phyloP scores from a whole-genome alignment of 805 yeast species.

The Candida suzukii region DNA sequence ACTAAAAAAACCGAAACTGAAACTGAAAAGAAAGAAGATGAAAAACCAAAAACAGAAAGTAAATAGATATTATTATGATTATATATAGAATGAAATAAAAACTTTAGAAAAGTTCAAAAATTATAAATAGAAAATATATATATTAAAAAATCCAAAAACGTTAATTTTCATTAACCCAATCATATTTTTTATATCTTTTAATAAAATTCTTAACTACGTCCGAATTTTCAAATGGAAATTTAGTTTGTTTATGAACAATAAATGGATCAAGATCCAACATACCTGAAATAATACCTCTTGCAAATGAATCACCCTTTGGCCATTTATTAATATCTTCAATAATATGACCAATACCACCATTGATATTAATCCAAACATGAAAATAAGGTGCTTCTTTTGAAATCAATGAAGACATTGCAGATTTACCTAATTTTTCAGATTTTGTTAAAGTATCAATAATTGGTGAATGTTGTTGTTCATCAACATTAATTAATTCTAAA shows the following conservation, averaged over 20 bases:
- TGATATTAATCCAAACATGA: conserved; percentile 40
- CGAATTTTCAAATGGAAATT: conserved; percentile 11
- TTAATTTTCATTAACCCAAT: conserved; percentile 1
- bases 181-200: conserved; percentile 9
- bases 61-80: background rate
- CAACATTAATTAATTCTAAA: conserved; percentile 27
- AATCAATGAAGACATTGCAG: conserved; percentile 26
- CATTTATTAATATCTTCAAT: conserved; percentile 33
- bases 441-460: conserved; percentile 31
- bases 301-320: conserved; percentile 42
- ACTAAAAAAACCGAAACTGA: background rate
- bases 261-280: conserved; percentile 31
- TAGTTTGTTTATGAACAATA: conserved; percentile 24
- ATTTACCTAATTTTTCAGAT: conserved; percentile 14
- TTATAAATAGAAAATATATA: too few relatives aligned
- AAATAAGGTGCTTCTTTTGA: conserved; percentile 44
- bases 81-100: background rate
- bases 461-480: conserved; percentile 28
- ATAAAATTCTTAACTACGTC: conserved; percentile 7
- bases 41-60: too few relatives aligned
- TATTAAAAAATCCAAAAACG: too few relatives aligned
- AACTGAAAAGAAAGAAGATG: conserved; percentile 1
- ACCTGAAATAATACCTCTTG: conserved; percentile 40
- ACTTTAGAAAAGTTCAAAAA: too few relatives aligned
- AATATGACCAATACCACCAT: conserved; percentile 46